phyloP scores from a whole-genome alignment of 345 rosid species.

The Gossypium rotundifolium region DNA sequence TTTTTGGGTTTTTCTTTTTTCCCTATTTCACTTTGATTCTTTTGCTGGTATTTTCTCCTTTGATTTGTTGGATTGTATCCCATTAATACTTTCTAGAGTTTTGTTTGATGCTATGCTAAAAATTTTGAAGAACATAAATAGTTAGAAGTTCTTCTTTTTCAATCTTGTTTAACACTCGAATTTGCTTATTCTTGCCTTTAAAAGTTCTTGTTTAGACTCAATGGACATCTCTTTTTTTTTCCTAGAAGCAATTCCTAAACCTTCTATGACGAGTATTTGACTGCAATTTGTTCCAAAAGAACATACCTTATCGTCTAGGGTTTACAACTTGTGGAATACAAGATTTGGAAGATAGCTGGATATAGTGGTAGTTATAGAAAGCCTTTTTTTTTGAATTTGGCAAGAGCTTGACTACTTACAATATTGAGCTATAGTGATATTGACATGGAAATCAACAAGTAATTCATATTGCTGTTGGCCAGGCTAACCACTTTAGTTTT shows the following conservation, averaged over 20 bases:
- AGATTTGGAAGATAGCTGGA: background rate
- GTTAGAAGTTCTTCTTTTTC: too few relatives aligned
- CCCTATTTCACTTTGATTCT: too few relatives aligned
- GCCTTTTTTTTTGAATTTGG: background rate
- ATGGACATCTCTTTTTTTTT: background rate
- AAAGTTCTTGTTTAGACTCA: background rate
- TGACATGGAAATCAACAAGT: background rate
- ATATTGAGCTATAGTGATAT: background rate
- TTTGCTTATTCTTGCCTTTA: too few relatives aligned
- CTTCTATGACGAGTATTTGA: background rate
- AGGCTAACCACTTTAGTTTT: background rate
- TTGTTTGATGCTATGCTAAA: too few relatives aligned
- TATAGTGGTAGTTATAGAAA: background rate
- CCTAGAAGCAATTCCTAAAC: background rate
- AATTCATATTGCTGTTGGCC: background rate
- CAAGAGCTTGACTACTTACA: background rate
- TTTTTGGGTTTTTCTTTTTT: too few relatives aligned
- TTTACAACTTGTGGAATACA: background rate
- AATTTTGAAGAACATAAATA: too few relatives aligned
- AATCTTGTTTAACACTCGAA: too few relatives aligned
- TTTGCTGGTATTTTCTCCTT: too few relatives aligned
- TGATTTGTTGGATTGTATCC: too few relatives aligned
- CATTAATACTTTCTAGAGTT: too few relatives aligned
- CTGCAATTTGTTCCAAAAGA: background rate
- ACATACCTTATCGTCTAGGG: background rate